Percentiles rank a stretch among this genome's conserved stretches.
phyloP scores from a whole-genome alignment of 352 stramenopile species.

The Blastocystis sp. region DNA sequence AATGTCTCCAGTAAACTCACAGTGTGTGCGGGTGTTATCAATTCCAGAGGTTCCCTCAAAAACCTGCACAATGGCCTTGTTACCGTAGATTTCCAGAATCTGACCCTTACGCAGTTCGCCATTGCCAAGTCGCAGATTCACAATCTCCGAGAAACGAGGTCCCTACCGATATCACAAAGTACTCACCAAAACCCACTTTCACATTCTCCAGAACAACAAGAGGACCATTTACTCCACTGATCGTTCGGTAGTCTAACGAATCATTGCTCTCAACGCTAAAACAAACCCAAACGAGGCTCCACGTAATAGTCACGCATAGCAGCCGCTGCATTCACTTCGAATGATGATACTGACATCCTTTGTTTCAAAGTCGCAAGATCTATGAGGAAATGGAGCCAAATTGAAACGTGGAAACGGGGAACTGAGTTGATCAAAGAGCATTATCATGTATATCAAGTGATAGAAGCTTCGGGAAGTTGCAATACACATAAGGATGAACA shows the following conservation, averaged over 20 bases:
- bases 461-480: not conserved
- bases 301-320: no score
- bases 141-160: slow-evolving; percentile 96
- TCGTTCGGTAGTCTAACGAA: no score
- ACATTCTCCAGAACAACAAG: not conserved
- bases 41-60: no score
- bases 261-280: no score
- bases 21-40: no score
- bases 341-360: no score
- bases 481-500: not conserved
- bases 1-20: no score
- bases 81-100: no score
- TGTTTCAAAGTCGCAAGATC: not conserved
- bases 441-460: not conserved
- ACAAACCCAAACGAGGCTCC: no score
- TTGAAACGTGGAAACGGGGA: slow-evolving; percentile 40
- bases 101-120: no score
- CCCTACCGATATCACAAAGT: slow-evolving; percentile 67
- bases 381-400: not conserved
- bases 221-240: not conserved
- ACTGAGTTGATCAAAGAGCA: not conserved
- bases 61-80: no score
- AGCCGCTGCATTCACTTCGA: no score
- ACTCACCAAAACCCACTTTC: not conserved
- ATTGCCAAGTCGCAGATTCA: slow-evolving; percentile 90